phyloP scores from a whole-genome alignment of 2,329 filamentous ascomycete genomes.

The Fusarium sp. region DNA sequence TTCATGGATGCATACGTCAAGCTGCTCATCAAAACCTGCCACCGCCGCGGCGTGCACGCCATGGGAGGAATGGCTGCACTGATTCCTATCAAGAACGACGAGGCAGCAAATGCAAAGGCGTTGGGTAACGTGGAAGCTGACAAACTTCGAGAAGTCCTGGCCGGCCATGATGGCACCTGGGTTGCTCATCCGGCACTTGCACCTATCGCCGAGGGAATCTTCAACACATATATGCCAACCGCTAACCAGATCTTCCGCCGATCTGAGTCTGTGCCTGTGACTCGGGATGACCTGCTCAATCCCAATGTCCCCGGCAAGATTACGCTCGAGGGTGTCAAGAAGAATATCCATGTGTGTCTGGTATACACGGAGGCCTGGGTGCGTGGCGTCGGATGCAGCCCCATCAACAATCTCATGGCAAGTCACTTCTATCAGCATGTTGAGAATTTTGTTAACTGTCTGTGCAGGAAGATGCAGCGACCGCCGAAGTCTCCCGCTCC shows the following conservation, averaged over 20 bases:
- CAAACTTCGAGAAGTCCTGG: constrained; percentile 95
- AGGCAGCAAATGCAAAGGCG: constrained; percentile 89
- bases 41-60: constrained; percentile 95
- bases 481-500: constrained; percentile 92
- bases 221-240: constrained; percentile 99
- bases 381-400: constrained; percentile 95
- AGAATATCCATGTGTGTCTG: constrained; percentile 97
- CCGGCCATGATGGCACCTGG: constrained; percentile 97
- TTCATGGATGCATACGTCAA: constrained; percentile 99
- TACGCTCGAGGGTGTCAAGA: constrained; percentile 94
- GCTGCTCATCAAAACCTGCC: constrained; percentile 97
- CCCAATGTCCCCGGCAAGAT: constrained; percentile 96
- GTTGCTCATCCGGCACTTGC: constrained; percentile 96
- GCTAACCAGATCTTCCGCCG: constrained; percentile 96
- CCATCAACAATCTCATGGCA: constrained; percentile 94
- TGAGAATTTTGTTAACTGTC: background rate
- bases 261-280: constrained; percentile 89
- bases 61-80: constrained; percentile 99
- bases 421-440: background rate
- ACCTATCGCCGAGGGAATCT: constrained; percentile 88
- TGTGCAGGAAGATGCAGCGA: constrained; percentile 87
- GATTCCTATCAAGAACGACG: constrained; percentile 98
- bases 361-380: constrained; percentile 99
- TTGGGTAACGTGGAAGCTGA: constrained; percentile 95
- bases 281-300: constrained; percentile 92